Base-by-base conservation (phyloP, 228 moss, liverwort and hornwort genomes). In the Sphagnum fallax region DNA sequence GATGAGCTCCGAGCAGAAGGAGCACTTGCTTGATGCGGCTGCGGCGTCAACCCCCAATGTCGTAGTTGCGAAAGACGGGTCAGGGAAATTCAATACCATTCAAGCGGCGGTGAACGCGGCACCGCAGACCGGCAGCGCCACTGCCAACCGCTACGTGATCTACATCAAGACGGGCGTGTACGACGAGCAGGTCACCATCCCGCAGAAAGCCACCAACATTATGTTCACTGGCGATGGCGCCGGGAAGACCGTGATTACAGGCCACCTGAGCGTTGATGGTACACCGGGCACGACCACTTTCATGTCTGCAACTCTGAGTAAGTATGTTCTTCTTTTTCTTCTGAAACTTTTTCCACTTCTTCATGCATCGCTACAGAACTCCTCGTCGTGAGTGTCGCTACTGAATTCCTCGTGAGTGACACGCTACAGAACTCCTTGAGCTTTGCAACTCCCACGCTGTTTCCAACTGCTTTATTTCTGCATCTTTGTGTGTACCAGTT, bases 301-400 rank as follows among this genome's bases (percentile, higher is more conserved):
- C 77, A 79, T 58, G 4, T 66, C 84, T 66, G 84, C 62, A 6
- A 84, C 87, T 71, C 64, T 87, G 16, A 83, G 87, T 87, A 79
- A 75, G 79, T 48, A 70, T 50, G 4, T 6, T 50, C 14, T 6
- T 48, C 64, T 49, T n/a, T 49, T 66, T 52, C 16, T 13, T 51
- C 55, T 32, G 32, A 32, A 32, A 32, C 32, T 32, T 32, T 32
- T 32, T 32, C 32, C 32, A 32, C 32, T 32, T 32, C 32, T 32
- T 32, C 32, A 32, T 32, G 32, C 32, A 32, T 32, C 32, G 2
- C 32, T 32, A 32, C 2, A 32, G 32, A 32, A 32, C 32, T 32
- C 32, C 32, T 32, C 32, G 32, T 32, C 32, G 32, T 32, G 1
- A 32, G 32, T 32, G 1, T 32, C 32, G 32, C 32, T 32, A 32